These are phyloP conservation scores for Hymenoscyphus albidus DNA, from an alignment of 2,329 filamentous ascomycete genomes.

Conservation along the genomic window DNA sequence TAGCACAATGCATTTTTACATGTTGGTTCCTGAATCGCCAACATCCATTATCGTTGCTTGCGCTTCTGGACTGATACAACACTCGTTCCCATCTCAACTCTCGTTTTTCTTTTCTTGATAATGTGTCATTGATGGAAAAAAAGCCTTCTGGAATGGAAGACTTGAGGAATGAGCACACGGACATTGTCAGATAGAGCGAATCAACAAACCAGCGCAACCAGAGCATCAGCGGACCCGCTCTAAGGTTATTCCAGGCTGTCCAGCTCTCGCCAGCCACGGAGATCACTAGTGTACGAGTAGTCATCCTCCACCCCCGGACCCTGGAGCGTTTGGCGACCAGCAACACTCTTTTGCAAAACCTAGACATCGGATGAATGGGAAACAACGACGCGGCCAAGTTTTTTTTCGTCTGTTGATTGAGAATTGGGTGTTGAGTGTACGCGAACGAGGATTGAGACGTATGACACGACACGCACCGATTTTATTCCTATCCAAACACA, in stretches of 20 bases:
- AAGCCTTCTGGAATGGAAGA: no score
- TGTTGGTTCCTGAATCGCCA: no score
- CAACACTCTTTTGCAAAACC: neutral
- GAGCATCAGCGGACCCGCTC: neutral
- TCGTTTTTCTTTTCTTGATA: no score
- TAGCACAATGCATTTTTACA: no score
- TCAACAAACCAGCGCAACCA: no score
- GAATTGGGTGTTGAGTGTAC: neutral
- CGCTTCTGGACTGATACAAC: no score
- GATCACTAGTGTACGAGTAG: neutral
- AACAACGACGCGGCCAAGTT: neutral
- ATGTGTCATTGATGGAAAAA: no score
- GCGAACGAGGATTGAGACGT: neutral
- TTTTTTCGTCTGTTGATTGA: neutral
- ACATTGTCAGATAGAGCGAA: no score
- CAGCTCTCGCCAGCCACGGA: neutral
- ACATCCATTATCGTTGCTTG: no score
- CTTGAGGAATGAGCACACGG: no score
- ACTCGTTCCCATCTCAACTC: no score
- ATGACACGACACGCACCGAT: neutral
- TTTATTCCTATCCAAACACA: neutral
- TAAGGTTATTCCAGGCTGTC: neutral
- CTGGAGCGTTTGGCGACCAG: neutral
- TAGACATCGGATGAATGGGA: constrained; percentile 4
- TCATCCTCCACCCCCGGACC: neutral